A percentile compares a stretch with the other conserved stretches of the same genome.
These are phyloP conservation scores for Hippophae tibetana DNA, from an alignment of 306 rosid species.

Conservation along the genomic window DNA sequence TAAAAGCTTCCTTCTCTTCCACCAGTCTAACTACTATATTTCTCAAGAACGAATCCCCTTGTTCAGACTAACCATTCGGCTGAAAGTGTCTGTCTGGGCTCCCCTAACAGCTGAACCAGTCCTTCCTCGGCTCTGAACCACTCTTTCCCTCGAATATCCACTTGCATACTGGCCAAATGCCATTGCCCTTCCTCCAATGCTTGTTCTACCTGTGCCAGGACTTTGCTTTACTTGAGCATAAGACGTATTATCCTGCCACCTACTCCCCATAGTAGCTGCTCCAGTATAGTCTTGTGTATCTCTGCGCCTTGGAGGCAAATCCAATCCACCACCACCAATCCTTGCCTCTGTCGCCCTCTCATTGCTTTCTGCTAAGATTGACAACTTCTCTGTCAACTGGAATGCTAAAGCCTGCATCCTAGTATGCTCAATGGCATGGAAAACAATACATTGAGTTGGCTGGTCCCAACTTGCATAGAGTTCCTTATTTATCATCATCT, in stretches of 20 bases:
- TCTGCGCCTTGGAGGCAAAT: conserved; percentile 69
- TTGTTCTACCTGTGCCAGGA: conserved; percentile 41
- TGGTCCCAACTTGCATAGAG: conserved; percentile 57
- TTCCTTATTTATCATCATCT: conserved; percentile 93
- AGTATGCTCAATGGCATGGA: conserved; percentile 46
- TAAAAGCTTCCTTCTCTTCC: not conserved
- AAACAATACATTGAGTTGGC: conserved; percentile 23
- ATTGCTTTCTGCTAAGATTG: conserved; percentile 78
- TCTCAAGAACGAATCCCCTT: conserved; percentile 47
- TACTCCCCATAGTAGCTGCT: conserved; percentile 31
- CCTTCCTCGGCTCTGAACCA: conserved; percentile 21
- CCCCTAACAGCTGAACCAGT: conserved; percentile 50
- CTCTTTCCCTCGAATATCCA: conserved; percentile 11
- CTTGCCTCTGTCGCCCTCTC: conserved; percentile 88
- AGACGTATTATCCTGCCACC: conserved; percentile 77
- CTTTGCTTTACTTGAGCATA: conserved; percentile 59
- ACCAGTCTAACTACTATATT: conserved; percentile 2
- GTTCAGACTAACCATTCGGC: conserved; percentile 77
- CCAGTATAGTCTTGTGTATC: conserved; percentile 77
- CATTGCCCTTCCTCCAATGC: conserved; percentile 32
- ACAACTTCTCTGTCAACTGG: conserved; percentile 72
- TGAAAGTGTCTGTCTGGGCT: conserved; percentile 50
- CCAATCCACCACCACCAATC: conserved; percentile 79
- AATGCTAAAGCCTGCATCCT: conserved; percentile 74
- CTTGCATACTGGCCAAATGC: conserved; percentile 20